Evolutionary conservation across 1,284 basidiomycete genomes (phyloP), one percentile per base, ranked within the genome.

Genomic region (Ceratobasidium sp.): DNA sequence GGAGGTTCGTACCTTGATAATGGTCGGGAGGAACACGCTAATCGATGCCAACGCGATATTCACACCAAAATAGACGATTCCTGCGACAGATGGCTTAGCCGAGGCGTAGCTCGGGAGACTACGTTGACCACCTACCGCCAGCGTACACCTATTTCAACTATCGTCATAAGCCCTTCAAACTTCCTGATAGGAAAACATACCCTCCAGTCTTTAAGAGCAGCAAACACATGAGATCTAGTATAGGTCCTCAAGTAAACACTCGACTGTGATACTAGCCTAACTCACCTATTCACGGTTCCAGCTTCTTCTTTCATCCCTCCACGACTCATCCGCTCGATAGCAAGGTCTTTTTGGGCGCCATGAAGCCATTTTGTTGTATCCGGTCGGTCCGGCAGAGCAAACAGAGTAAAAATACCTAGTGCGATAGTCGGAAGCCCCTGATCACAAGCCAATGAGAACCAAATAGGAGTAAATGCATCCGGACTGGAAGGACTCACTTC

Each of bases 21-120:
- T 95, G 0, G 94, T 96, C 0, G 95, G 95, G 33, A 96, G 85
- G 85, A 96, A 96, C 0, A 94, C 95, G 1, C 92, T 91, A 60
- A 94, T 92, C 1, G 92, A 92, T 10, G 93, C 93, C 1, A 96
- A 87, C 1, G 92, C 91, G 74, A 91, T 89, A 83, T 96, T 96
- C 78, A 94, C 86, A 35, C 92, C 93, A 79, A 94, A 94, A 83
- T 93, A 94, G 67, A 92, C 89, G n/a, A 90, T 85, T 0, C 91
- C 91, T 27, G 3, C 10, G 54, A 23, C 48, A 23, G 23, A 20
- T 50, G 44, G 14, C 52, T 55, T 12, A 55, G 54, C 23, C 10
- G 12, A 12, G 18, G 3, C 2, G 20, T 6, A 14, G 23, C 41
- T 57, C 69, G 38, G 44, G 1, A 30, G 30, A 41, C 3, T 60